Percentiles rank a stretch among this genome's conserved stretches.
Evolutionary conservation across 1,284 basidiomycete genomes (phyloP).

Genomic region (Xerocomus amazonicus): DNA sequence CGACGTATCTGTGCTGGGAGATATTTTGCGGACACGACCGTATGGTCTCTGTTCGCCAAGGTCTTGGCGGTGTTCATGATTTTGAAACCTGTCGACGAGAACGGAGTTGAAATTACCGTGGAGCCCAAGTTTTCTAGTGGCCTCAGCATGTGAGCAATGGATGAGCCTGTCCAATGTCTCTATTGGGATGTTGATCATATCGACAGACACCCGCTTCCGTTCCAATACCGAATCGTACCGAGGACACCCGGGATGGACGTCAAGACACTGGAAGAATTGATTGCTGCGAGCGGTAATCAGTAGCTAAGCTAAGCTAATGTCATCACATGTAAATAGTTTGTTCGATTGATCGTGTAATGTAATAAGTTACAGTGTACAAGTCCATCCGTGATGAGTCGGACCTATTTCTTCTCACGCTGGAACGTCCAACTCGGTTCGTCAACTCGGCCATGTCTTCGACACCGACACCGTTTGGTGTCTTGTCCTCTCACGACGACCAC

Average conservation of each 20-base stretch:
- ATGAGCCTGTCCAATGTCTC: not conserved
- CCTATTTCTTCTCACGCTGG: no score
- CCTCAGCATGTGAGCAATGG: slow-evolving; percentile 3
- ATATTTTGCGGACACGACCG: slow-evolving; percentile 7
- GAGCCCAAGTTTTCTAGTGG: slow-evolving; percentile 3
- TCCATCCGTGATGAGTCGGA: no score
- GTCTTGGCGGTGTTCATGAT: slow-evolving; percentile 15
- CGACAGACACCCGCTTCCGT: slow-evolving; percentile 14
- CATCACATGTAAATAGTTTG: no score
- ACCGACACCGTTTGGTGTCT: slow-evolving; percentile 8
- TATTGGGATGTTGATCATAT: not conserved
- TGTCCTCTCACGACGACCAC: slow-evolving; percentile 17
- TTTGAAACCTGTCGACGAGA: slow-evolving; percentile 9
- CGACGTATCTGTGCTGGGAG: slow-evolving; percentile 13
- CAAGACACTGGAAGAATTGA: slow-evolving; percentile 8
- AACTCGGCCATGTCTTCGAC: slow-evolving; percentile 13
- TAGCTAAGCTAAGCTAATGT: no score
- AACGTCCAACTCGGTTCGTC: no score
- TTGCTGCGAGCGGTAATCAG: not conserved
- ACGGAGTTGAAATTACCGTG: slow-evolving; percentile 6
- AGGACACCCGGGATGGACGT: slow-evolving; percentile 4
- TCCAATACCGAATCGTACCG: slow-evolving; percentile 14
- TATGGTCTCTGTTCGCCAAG: slow-evolving; percentile 15
- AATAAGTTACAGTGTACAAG: no score
- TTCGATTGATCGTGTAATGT: no score